Percentiles rank a stretch among this genome's conserved stretches.
Conservation (phyloP, 306 rosid species). For the Senna tora region DNA sequence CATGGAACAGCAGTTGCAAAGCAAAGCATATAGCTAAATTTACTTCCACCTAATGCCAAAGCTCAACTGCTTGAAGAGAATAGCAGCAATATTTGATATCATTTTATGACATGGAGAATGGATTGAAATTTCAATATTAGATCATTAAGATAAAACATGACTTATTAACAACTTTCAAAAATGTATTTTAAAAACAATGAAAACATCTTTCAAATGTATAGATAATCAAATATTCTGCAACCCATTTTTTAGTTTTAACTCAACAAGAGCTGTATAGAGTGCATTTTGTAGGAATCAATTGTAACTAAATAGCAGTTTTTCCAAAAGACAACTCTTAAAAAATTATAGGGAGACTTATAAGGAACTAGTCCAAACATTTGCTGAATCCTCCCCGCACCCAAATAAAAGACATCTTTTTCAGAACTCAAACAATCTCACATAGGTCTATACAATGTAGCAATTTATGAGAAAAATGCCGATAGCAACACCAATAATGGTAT, state of each 20-base stretch:
- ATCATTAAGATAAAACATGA: neutral
- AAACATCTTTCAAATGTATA: neutral
- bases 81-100: neutral
- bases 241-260: neutral
- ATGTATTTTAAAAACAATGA: too few relatives aligned
- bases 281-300: neutral
- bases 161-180: neutral
- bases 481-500: neutral
- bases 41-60: neutral
- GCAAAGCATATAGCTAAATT: neutral
- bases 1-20: slow-evolving; percentile 7
- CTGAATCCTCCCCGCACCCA: too few relatives aligned
- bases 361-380: neutral
- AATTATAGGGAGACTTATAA: neutral
- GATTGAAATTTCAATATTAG: neutral
- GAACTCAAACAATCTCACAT: neutral
- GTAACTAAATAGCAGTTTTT: neutral
- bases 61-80: neutral
- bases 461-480: neutral
- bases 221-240: neutral
- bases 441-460: neutral
- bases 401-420: neutral
- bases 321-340: neutral
- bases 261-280: neutral
- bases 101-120: neutral